These are phyloP conservation scores for Pythium oligandrum DNA, from an alignment of 352 stramenopile species.

Conservation along the genomic window DNA sequence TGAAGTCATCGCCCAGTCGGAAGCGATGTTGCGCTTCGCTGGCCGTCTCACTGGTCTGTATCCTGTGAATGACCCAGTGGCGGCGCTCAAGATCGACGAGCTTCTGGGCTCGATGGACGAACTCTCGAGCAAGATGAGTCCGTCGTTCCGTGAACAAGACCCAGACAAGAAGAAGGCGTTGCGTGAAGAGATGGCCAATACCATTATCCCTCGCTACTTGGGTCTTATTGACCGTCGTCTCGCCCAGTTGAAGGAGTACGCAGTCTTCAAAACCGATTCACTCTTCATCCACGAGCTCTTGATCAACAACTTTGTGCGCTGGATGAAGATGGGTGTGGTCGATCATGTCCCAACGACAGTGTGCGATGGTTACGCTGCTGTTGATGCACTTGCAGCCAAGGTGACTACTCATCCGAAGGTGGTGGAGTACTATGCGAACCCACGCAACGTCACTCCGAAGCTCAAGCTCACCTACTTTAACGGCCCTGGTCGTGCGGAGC, in stretches of 20 bases:
- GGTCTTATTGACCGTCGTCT: slow-evolving; percentile 24
- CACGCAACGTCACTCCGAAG: too few species aligned
- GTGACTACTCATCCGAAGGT: slow-evolving; percentile 25
- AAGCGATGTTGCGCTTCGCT: slow-evolving; percentile 33
- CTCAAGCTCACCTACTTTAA: too few species aligned
- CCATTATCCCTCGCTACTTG: slow-evolving; percentile 22
- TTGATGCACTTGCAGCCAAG: slow-evolving; percentile 15
- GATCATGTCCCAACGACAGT: slow-evolving; percentile 20
- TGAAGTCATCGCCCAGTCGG: slow-evolving; percentile 21
- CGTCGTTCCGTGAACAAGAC: too few species aligned
- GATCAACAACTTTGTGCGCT: slow-evolving; percentile 20
- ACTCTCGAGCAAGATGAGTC: slow-evolving; percentile 19
- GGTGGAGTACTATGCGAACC: slow-evolving; percentile 26
- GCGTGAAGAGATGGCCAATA: slow-evolving; percentile 20
- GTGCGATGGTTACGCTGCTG: slow-evolving; percentile 12
- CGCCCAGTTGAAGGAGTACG: slow-evolving; percentile 19
- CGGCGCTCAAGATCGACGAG: slow-evolving; percentile 30
- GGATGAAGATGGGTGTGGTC: slow-evolving; percentile 22
- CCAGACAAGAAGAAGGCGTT: too few species aligned
- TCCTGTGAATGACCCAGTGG: slow-evolving; percentile 25
- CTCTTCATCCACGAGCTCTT: slow-evolving; percentile 31
- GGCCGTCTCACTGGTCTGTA: slow-evolving; percentile 30
- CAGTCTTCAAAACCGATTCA: slow-evolving; percentile 12
- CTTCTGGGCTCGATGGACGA: slow-evolving; percentile 26
- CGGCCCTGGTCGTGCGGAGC: slow-evolving; percentile 35